Base-by-base conservation (phyloP, 805 yeast genomes). In the Candida vaughaniae region DNA sequence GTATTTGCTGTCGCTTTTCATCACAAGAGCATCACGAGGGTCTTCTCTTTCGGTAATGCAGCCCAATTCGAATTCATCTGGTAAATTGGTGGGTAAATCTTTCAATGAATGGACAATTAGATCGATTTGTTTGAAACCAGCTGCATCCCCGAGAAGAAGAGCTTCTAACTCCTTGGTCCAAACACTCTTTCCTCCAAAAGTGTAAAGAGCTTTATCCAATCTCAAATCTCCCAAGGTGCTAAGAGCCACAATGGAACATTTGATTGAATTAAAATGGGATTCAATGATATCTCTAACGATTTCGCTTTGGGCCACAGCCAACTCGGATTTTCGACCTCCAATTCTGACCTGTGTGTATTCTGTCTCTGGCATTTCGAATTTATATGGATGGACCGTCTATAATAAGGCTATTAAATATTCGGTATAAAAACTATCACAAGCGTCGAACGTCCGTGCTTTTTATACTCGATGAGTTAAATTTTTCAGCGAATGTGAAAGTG, bases 111-210 rank as follows among this genome's bases (percentile, higher is more conserved):
- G 98, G 25, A 91, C 98, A 55, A 93, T 83, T 62, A 91, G 66
- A 58, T 93, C 97, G 33, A 91, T 69, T 61, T 80, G 72, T 36
- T 84, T 81, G 48, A 70, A 80, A 32, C 63, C 67, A 19, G 83
- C 90, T 17, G 79, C 71, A 31, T 74, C 69, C 44, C 75, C 75
- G 46, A 84, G 72, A 26, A 91, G 66, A 33, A 89, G 65, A 16
- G 80, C 81, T 62, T 93, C 99, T 39, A 93, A 71, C 62, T 93
- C 99, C 55, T 86, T 85, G 3, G 99, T 93, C 99, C 99, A 93
- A 16, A 93, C 61, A 0, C 96, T 80, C 59, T 93, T 93, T 17
- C 99, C 99, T 29, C 97, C 98, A 63, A 93, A 93, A 3, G 95
- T 78, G 60, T 91, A 93, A 33, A 93, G 69, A 6, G 99, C 96